Evolutionary conservation across 2,329 filamentous ascomycete species (phyloP).

Genomic region (Botrytis paeoniae): DNA sequence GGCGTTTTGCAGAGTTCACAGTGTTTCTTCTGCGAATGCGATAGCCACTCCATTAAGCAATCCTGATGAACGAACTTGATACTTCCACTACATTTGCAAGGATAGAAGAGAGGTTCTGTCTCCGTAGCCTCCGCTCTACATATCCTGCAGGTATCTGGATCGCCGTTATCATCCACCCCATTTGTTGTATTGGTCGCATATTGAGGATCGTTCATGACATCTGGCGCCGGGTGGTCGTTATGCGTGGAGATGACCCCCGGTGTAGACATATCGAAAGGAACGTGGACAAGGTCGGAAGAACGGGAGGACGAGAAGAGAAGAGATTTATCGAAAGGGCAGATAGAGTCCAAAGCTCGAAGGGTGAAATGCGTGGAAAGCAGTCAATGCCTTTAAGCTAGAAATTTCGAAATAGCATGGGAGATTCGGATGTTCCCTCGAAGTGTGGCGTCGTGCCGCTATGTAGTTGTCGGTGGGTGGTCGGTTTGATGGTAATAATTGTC

Average conservation of each 20-base stretch:
- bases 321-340: background rate
- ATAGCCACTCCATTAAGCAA: constrained; percentile 97
- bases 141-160: constrained; percentile 86
- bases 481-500: background rate
- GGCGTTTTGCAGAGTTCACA: constrained; percentile 99
- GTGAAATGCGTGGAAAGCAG: background rate
- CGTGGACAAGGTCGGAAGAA: background rate
- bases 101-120: constrained; percentile 88
- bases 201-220: constrained; percentile 57
- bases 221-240: constrained; percentile 38
- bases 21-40: constrained; percentile 98
- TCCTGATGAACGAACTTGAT: constrained; percentile 99
- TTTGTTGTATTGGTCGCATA: constrained; percentile 43
- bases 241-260: background rate
- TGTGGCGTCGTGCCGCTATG: constrained; percentile 1
- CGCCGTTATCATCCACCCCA: constrained; percentile 35
- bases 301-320: background rate
- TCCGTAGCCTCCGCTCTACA: constrained; percentile 83
- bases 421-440: background rate
- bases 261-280: background rate
- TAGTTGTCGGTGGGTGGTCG: background rate
- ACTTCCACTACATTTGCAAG: constrained; percentile 97
- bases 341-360: background rate
- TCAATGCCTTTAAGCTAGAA: constrained; percentile 8
- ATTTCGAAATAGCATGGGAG: background rate